phyloP scores from a whole-genome alignment of 148 eudicot species.

The Heliosperma pusillum region DNA sequence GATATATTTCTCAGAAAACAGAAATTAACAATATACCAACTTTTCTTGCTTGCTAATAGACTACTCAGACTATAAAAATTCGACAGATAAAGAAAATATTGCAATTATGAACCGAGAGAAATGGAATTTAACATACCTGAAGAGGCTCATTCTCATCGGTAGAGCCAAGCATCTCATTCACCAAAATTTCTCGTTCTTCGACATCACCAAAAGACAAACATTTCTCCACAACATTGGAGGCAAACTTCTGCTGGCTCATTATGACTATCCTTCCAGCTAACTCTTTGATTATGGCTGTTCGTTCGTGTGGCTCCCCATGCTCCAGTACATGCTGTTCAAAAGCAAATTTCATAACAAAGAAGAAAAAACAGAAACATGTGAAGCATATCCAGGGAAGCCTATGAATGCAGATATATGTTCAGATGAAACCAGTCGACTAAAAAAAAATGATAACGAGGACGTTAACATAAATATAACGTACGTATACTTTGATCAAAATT shows the following conservation, averaged over 20 bases:
- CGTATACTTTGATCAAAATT: too few relatives aligned
- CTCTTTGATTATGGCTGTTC: constrained; percentile 65
- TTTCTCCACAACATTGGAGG: constrained; percentile 90
- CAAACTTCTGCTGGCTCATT: constrained; percentile 95
- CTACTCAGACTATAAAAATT: too few relatives aligned
- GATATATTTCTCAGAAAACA: neutral
- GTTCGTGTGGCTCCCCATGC: constrained; percentile 84
- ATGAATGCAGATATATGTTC: neutral
- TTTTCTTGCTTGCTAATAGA: neutral
- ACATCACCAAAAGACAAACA: constrained; percentile 72
- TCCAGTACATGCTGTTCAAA: constrained; percentile 68
- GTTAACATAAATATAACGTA: neutral
- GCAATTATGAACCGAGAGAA: neutral
- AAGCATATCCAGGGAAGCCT: neutral
- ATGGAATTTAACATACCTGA: constrained; percentile 48
- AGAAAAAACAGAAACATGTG: neutral
- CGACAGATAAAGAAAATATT: neutral
- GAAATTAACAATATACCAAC: neutral
- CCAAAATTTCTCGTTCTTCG: constrained; percentile 67
- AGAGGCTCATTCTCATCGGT: constrained; percentile 97
- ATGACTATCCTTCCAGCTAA: constrained; percentile 83
- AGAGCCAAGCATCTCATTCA: constrained; percentile 82
- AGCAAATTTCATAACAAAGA: neutral
- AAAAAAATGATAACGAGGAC: neutral
- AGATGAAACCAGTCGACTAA: neutral